Percentiles rank a stretch among this genome's conserved stretches.
phyloP scores from a whole-genome alignment of 768 basidiomycete genomes.

The Mycena rebaudengoi region DNA sequence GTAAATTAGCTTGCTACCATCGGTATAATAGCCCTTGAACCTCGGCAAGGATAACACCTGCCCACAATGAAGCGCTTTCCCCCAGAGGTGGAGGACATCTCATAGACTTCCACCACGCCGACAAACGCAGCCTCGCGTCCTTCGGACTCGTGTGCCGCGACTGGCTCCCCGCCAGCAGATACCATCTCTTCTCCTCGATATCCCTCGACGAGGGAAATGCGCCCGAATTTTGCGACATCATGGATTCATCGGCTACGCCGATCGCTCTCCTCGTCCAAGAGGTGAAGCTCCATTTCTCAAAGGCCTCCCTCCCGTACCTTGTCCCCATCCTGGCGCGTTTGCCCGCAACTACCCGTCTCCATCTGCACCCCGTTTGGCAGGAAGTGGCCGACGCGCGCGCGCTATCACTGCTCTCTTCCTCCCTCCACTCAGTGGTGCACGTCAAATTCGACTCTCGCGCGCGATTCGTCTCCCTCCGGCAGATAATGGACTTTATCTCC shows the following conservation, averaged over 20 bases:
- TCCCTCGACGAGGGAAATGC: constrained; percentile 6
- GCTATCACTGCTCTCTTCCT: background rate
- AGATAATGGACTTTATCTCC: constrained; percentile 14
- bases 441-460: constrained; percentile 20
- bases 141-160: constrained; percentile 28
- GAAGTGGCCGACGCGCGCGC: constrained; percentile 9
- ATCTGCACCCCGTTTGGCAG: background rate
- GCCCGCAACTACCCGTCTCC: background rate
- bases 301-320: background rate
- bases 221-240: background rate
- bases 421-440: background rate
- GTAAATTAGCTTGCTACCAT: too few relatives aligned
- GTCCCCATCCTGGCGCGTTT: background rate
- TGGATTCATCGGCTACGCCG: background rate
- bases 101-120: constrained; percentile 28
- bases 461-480: constrained; percentile 21
- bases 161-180: constrained; percentile 26
- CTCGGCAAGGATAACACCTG: too few relatives aligned
- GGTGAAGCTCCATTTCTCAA: constrained; percentile 12
- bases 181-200: constrained; percentile 27
- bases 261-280: constrained; percentile 4
- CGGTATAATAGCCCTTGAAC: too few relatives aligned
- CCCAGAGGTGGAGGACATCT: constrained; percentile 27
- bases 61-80: constrained; percentile 20
- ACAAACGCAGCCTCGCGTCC: constrained; percentile 15